A percentile compares a stretch with the other conserved stretches of the same genome.
Conservation (phyloP, 2,329 filamentous ascomycete species). For the Pseudocercospora fijiensis region DNA sequence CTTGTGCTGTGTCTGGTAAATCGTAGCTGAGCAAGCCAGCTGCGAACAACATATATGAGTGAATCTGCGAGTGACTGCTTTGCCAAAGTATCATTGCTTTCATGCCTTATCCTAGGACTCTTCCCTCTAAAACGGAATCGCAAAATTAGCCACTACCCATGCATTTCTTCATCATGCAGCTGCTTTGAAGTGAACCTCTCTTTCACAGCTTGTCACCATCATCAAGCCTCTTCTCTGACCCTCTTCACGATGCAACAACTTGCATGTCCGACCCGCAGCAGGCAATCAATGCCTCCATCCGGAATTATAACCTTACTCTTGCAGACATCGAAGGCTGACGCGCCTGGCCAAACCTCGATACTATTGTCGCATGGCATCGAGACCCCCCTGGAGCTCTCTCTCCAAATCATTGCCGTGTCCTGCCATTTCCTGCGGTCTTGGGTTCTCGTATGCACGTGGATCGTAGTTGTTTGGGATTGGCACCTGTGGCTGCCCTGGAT, state of each 20-base stretch:
- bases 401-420: constrained; percentile 72
- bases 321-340: neutral
- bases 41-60: neutral
- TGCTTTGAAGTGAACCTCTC: neutral
- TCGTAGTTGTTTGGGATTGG: constrained; percentile 63
- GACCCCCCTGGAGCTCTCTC: constrained; percentile 65
- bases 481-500: constrained; percentile 47
- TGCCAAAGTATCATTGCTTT: neutral
- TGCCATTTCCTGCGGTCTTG: constrained; percentile 56
- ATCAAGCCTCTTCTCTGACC: neutral
- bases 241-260: neutral
- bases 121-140: neutral
- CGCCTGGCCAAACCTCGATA: neutral
- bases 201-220: neutral
- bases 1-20: too few relatives aligned
- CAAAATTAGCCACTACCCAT: neutral
- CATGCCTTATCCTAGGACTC: constrained; percentile 1
- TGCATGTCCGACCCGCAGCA: neutral
- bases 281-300: neutral
- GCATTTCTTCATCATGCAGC: constrained; percentile 4
- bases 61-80: neutral
- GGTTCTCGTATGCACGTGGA: constrained; percentile 59
- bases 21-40: too few relatives aligned
- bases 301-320: neutral
- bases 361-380: constrained; percentile 32